A percentile compares a stretch with the other conserved stretches of the same genome.
phyloP scores from a whole-genome alignment of 164 flowering plant genomes.

The Umbilicus rupestris region DNA sequence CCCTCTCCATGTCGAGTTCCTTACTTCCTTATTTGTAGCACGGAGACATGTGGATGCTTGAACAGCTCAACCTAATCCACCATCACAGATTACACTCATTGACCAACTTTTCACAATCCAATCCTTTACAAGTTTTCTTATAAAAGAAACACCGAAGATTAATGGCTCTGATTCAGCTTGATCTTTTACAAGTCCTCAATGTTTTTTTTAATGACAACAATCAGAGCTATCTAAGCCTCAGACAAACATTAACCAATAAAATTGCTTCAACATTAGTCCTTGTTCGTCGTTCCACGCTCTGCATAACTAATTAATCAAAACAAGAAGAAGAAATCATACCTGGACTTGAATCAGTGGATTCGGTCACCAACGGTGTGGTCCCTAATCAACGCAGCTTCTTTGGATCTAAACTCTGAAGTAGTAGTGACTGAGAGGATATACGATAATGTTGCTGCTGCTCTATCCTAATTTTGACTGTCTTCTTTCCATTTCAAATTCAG shows the following conservation, averaged over 20 bases:
- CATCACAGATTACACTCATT: not conserved
- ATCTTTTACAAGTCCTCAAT: not conserved
- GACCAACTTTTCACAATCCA: not conserved
- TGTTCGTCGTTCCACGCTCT: constrained; percentile 43
- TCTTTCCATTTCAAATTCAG: too few relatives aligned
- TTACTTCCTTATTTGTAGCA: constrained; percentile 65
- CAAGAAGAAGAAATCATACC: constrained; percentile 21
- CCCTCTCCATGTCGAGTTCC: too few relatives aligned
- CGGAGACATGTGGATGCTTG: constrained; percentile 67
- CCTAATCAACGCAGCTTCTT: constrained; percentile 25
- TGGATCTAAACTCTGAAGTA: constrained; percentile 65
- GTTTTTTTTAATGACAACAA: not conserved
- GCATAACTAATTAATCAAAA: constrained; percentile 32
- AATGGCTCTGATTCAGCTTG: too few relatives aligned
- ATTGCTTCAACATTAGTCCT: constrained; percentile 70
- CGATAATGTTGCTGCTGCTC: constrained; percentile 18
- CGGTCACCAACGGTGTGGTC: constrained; percentile 42
- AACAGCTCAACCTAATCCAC: constrained; percentile 57
- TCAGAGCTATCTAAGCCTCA: too few relatives aligned
- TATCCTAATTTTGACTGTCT: too few relatives aligned
- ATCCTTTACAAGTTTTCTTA: not conserved
- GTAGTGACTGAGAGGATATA: constrained; percentile 56
- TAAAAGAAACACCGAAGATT: not conserved
- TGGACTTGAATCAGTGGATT: constrained; percentile 38
- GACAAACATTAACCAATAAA: constrained; percentile 34